Conservation (phyloP, 2,329 filamentous ascomycete genomes). For the Colletotrichum orbiculare region DNA sequence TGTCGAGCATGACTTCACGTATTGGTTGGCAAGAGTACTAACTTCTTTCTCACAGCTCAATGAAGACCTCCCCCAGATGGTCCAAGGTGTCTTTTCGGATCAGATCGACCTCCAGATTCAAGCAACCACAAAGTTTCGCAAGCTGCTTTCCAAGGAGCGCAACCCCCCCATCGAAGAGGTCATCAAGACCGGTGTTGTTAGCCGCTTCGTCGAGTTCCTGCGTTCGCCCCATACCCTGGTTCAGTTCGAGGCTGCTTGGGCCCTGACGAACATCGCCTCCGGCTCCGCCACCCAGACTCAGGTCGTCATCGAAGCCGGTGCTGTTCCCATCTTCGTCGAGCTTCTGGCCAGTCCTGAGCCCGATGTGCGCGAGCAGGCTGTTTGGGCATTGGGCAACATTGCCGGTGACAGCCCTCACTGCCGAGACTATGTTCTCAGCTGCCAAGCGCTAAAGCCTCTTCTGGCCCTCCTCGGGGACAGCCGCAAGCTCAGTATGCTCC, state of each 20-base stretch:
- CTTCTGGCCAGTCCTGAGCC: conserved; percentile 94
- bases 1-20: neutral
- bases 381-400: conserved; percentile 99
- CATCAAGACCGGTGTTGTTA: conserved; percentile 98
- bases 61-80: conserved; percentile 98
- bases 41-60: conserved; percentile 74
- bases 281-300: conserved; percentile 97
- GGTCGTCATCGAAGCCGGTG: conserved; percentile 97
- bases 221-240: conserved; percentile 97
- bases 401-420: conserved; percentile 97
- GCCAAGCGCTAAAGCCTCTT: conserved; percentile 90
- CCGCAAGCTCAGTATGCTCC: conserved; percentile 98
- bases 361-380: conserved; percentile 96
- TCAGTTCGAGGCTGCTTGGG: conserved; percentile 99
- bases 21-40: conserved; percentile 38
- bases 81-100: conserved; percentile 96
- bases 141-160: conserved; percentile 97
- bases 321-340: conserved; percentile 98
- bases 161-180: conserved; percentile 99
- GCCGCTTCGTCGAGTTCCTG: conserved; percentile 97
- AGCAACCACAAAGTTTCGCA: conserved; percentile 98
- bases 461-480: conserved; percentile 93
- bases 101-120: conserved; percentile 98
- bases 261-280: conserved; percentile 98
- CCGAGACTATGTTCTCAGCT: conserved; percentile 94